A percentile compares a stretch with the other conserved stretches of the same genome.
phyloP scores from a whole-genome alignment of 2,329 filamentous ascomycete genomes.

The Colletotrichum sp. region DNA sequence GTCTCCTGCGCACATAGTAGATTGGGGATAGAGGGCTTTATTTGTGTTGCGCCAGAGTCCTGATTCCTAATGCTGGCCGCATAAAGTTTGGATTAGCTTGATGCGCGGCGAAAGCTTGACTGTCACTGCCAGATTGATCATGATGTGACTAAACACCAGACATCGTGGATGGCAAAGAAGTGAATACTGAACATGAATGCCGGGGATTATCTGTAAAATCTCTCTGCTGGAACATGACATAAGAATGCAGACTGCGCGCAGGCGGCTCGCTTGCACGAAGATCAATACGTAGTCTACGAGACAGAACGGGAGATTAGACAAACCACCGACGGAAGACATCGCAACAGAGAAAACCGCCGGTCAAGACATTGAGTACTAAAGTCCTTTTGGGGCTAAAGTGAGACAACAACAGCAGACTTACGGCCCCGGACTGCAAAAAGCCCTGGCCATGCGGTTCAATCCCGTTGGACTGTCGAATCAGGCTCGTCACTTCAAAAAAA shows the following conservation, averaged over 20 bases:
- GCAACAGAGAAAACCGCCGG: background rate
- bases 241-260: background rate
- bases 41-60: too few relatives aligned
- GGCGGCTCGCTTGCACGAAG: accelerated
- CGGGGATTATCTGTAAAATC: too few relatives aligned
- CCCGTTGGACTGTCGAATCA: background rate
- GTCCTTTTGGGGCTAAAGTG: background rate
- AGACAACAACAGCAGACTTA: background rate
- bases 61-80: too few relatives aligned
- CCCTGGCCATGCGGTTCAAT: accelerated
- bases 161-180: too few relatives aligned
- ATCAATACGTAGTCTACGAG: background rate
- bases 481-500: accelerated
- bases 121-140: too few relatives aligned
- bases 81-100: too few relatives aligned
- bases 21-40: too few relatives aligned
- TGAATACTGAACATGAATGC: too few relatives aligned
- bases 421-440: background rate
- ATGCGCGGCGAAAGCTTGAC: too few relatives aligned
- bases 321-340: background rate
- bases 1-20: too few relatives aligned
- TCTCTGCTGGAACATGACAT: background rate
- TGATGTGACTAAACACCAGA: too few relatives aligned
- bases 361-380: background rate
- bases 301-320: background rate